Evolutionary conservation across 345 rosid genomes (phyloP).

Genomic region (Excoecaria agallocha): DNA sequence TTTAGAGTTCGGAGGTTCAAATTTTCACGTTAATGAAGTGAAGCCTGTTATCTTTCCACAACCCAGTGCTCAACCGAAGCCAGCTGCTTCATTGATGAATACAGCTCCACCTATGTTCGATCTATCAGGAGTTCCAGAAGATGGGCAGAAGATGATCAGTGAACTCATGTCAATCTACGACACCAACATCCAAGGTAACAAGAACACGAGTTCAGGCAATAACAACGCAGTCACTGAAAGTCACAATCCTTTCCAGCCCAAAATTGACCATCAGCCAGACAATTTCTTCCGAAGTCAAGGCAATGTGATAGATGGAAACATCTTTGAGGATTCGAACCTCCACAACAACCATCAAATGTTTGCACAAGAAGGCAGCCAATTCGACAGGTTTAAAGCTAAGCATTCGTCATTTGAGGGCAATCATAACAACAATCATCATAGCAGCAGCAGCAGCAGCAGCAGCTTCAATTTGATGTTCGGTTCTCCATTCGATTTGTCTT

Average conservation of each 20-base stretch:
- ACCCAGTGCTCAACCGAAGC: conserved; percentile 50
- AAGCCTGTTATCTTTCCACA: conserved; percentile 69
- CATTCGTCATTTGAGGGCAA: conserved; percentile 46
- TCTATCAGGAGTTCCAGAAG: conserved; percentile 86
- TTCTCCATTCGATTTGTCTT: conserved; percentile 57
- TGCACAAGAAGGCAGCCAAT: conserved; percentile 46
- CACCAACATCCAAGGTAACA: conserved; percentile 52
- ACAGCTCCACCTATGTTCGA: conserved; percentile 48
- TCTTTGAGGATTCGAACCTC: conserved; percentile 57
- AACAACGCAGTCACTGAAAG: conserved; percentile 38
- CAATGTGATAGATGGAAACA: conserved; percentile 47
- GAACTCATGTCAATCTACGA: conserved; percentile 88
- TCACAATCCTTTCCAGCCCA: conserved; percentile 43
- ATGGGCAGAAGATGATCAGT: conserved; percentile 81
- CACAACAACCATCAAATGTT: conserved; percentile 45
- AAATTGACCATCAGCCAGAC: conserved; percentile 56
- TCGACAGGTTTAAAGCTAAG: conserved; percentile 43
- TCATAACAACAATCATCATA: conserved; percentile 10
- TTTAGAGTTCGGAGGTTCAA: conserved; percentile 51
- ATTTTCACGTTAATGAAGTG: conserved; percentile 67
- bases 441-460: conserved; percentile 32
- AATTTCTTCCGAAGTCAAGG: conserved; percentile 45
- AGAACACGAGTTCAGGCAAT: conserved; percentile 28
- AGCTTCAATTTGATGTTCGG: conserved; percentile 55
- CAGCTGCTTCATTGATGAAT: conserved; percentile 31